These are phyloP conservation scores for Kwoniella sp. DNA, from an alignment of 768 basidiomycete species.

Conservation along the genomic window DNA sequence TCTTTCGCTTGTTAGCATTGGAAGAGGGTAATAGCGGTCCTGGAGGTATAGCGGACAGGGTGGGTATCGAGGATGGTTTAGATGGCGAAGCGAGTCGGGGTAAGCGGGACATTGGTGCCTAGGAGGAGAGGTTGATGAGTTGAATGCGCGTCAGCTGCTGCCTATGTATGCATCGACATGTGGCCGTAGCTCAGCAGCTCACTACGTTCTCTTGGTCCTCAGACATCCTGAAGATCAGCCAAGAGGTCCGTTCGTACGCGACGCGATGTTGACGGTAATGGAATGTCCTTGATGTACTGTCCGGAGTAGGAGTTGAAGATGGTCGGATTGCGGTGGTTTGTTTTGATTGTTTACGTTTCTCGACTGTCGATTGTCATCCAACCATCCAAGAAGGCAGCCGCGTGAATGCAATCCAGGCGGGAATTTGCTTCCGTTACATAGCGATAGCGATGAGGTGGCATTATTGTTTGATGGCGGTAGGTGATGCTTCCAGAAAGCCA, in stretches of 20 bases:
- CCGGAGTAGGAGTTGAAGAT: neutral
- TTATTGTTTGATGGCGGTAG: neutral
- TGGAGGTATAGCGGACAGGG: constrained; percentile 17
- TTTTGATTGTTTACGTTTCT: constrained; percentile 7
- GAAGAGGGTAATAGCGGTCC: constrained; percentile 21
- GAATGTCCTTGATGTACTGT: no score
- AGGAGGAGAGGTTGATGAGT: constrained; percentile 1
- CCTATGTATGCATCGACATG: neutral
- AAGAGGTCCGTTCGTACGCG: neutral
- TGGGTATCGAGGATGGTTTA: constrained; percentile 36
- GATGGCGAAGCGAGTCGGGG: constrained; percentile 44
- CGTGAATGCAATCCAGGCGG: constrained; percentile 1
- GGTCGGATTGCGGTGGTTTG: neutral
- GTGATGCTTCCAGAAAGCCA: neutral
- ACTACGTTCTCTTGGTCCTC: constrained; percentile 45
- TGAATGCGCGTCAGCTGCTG: neutral
- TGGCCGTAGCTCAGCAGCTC: constrained; percentile 7
- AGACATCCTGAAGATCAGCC: constrained; percentile 41
- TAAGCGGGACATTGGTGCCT: constrained; percentile 40
- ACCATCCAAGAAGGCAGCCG: constrained; percentile 21
- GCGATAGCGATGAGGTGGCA: neutral
- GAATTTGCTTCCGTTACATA: no score
- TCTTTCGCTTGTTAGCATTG: constrained; percentile 43
- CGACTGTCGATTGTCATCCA: constrained; percentile 1
- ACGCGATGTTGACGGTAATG: neutral